These are phyloP conservation scores for Grigorovia jiainica DNA, from an alignment of 805 yeast species.

Conservation along the genomic window DNA sequence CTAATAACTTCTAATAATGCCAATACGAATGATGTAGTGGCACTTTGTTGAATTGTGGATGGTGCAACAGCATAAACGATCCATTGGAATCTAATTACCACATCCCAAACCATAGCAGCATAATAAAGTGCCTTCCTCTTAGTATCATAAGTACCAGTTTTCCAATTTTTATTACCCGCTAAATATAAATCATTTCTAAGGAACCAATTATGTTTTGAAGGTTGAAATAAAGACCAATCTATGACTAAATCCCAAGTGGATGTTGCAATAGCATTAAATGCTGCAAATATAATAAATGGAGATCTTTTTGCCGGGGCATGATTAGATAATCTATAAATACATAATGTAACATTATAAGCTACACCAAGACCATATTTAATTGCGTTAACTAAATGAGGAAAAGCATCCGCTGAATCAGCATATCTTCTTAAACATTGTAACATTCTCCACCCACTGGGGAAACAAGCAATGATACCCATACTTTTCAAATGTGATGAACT, in stretches of 20 bases:
- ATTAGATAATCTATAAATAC: slow-evolving; percentile 54
- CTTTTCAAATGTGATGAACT: slow-evolving; percentile 68
- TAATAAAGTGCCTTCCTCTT: slow-evolving; percentile 47
- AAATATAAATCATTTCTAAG: slow-evolving; percentile 67
- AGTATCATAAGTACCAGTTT: slow-evolving; percentile 22
- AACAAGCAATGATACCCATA: slow-evolving; percentile 74
- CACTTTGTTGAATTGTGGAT: slow-evolving; percentile 74
- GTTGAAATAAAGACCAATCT: slow-evolving; percentile 90
- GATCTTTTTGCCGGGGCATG: slow-evolving; percentile 33
- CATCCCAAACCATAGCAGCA: slow-evolving; percentile 62
- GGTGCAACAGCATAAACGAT: slow-evolving; percentile 76
- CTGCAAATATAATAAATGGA: slow-evolving; percentile 63
- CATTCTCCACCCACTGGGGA: slow-evolving; percentile 87
- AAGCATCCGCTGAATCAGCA: slow-evolving; percentile 89
- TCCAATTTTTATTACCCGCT: slow-evolving; percentile 33
- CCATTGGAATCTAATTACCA: slow-evolving; percentile 82
- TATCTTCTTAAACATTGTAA: slow-evolving; percentile 87
- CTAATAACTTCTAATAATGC: slow-evolving; percentile 77
- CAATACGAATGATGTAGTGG: slow-evolving; percentile 71
- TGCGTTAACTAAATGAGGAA: slow-evolving; percentile 91
- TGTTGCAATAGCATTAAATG: slow-evolving; percentile 59
- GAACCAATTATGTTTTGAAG: slow-evolving; percentile 42
- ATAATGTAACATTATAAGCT: slow-evolving; percentile 59
- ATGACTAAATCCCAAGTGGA: slow-evolving; percentile 83
- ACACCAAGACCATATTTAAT: slow-evolving; percentile 62